phyloP scores from a whole-genome alignment of 305 asterid genomes.

The Coffea humblotiana region DNA sequence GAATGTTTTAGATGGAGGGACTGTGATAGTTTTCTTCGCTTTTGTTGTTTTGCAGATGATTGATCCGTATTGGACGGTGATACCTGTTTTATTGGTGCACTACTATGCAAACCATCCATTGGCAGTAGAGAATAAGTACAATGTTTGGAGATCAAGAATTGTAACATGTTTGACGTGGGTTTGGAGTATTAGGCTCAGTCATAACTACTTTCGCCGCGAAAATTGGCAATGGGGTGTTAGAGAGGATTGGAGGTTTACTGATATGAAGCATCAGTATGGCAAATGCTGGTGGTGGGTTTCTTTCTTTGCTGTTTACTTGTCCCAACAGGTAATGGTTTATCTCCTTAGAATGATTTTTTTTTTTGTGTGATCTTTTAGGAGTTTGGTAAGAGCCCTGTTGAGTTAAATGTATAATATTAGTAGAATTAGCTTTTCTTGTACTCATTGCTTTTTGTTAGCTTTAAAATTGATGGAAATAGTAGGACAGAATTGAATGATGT shows the following conservation, averaged over 20 bases:
- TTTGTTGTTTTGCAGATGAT: constrained; percentile 62
- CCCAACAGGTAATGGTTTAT: constrained; percentile 66
- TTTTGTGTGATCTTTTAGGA: neutral
- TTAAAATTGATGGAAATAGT: neutral
- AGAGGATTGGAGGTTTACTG: constrained; percentile 91
- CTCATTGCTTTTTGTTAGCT: neutral
- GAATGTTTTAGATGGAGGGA: neutral
- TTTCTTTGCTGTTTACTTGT: constrained; percentile 67
- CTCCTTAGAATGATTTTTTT: neutral
- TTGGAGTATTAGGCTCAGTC: constrained; percentile 81
- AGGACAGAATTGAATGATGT: neutral
- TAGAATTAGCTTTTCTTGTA: neutral
- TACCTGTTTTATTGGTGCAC: constrained; percentile 70
- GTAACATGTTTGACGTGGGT: constrained; percentile 65
- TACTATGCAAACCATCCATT: constrained; percentile 67
- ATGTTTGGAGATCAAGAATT: constrained; percentile 62
- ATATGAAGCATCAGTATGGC: constrained; percentile 65
- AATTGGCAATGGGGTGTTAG: constrained; percentile 92
- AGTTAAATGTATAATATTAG: neutral
- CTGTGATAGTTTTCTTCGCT: neutral
- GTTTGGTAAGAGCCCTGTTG: neutral
- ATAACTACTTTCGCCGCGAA: constrained; percentile 95
- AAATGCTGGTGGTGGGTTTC: constrained; percentile 92
- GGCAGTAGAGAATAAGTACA: constrained; percentile 29
- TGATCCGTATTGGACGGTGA: constrained; percentile 87